Evolutionary conservation across 805 yeast species (phyloP), one percentile per base, ranked within the genome.

Genomic region (Ogataea nonfermentans): DNA sequence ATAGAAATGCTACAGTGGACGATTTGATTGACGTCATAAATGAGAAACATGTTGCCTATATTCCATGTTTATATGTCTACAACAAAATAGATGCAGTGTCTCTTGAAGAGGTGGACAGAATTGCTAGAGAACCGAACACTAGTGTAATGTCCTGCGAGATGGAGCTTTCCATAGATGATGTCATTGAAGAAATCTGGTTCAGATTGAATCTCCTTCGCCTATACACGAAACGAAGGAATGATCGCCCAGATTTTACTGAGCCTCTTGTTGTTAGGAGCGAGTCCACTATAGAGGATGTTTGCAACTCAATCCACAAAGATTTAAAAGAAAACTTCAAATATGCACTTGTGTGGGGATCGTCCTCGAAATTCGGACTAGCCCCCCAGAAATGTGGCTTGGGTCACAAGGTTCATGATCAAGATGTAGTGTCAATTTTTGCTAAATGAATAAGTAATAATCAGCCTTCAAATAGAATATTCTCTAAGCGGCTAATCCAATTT

Each of bases 21-120:
- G 98, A 91, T 56, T 84, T 84, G 58, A 91, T 91, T 49, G 98
- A 91, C 62, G 81, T 85, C 9, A 81, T 91, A 43, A 93, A 93
- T 61, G 95, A 86, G 32, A 78, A 77, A 43, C 95, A 88, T 61
- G 79, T 95, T 45, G 81, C 88, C 9, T 91, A 91, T 61, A 81
- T 89, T 61, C 88, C 86, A 51, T 93, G 98, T 63, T 72, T 91
- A 19, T 91, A 93, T 56, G 96, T 87, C 16, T 93, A 89, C 71
- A 91, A 93, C 71, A 91, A 91, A 73, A 78, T 91, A 32, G 99
- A 91, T 61, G 91, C 96, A 0, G 97, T 91, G 9, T 86, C 96
- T 2, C 66, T 91, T 36, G 98, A 91, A 61, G 99, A 91, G 60
- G 87, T 88, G 35, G 96, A 93, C 62, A 68, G 95, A 40, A 72